Conservation (phyloP, 73 alveolate species). For the Paramecium tetraurelia region DNA sequence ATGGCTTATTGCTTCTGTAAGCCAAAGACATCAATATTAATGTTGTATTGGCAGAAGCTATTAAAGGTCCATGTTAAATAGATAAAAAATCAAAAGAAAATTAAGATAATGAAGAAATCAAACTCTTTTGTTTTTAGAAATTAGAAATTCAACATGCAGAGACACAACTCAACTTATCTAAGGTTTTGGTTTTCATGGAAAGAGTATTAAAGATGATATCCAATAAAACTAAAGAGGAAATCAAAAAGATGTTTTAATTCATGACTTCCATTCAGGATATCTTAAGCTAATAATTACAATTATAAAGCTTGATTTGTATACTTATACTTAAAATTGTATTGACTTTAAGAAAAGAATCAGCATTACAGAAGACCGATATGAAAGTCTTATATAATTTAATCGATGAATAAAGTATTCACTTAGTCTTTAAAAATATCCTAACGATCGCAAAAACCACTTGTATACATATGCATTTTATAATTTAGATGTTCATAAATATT, state of each 20-base stretch:
- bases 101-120: conserved; percentile 1
- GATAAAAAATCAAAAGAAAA: conserved; percentile 22
- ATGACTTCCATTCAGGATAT: neutral
- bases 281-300: neutral
- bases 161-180: neutral
- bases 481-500: neutral
- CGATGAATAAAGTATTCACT: neutral
- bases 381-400: neutral
- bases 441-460: neutral
- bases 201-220: neutral
- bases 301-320: neutral
- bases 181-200: neutral
- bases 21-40: neutral
- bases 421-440: neutral
- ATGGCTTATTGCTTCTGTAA: neutral
- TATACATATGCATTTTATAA: neutral
- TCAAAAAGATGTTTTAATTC: neutral
- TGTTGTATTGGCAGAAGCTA: neutral
- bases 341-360: neutral
- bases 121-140: neutral
- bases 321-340: neutral
- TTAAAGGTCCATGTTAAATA: neutral
- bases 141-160: neutral
- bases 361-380: neutral
- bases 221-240: neutral